Evolutionary conservation across 129 eudicot species (phyloP), one percentile per base, ranked within the genome.

Genomic region (Ambrosia artemisiifolia): DNA sequence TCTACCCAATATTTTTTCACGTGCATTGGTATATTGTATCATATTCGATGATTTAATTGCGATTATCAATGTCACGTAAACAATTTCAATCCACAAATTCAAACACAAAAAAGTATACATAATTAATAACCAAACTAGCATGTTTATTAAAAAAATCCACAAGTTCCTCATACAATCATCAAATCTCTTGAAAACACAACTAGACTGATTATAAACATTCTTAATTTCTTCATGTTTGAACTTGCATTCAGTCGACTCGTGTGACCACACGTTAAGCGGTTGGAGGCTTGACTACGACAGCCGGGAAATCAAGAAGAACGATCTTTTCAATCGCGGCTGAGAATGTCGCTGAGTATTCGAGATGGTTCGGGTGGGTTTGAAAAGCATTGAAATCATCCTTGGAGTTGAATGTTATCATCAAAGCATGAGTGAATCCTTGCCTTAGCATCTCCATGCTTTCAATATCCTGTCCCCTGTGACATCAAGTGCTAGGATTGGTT

Each of bases 381-480:
- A 85, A 94, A 11, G 84, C 84, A 18, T 67, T 70, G 72, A 82
- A 94, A 19, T 90, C 94, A 10, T 94, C 99, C 65, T 90, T 90
- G 78, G 77, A 84, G 63, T 66, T 72, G 79, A 94, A 94, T 77
- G 99, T 86, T 89, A 94, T 85, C 85, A 94, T 71, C 81, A 94
- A 78, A 44, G 96, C 95, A 81, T 90, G 99, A 4, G 96, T 94
- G 57, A 85, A 88, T 1, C 94, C 99, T 72, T 94, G 99, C 76
- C 88, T 90, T 0, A 90, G 84, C 89, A 90, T 88, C 63, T 94
- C 96, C 53, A 84, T 80, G 77, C 96, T 94, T 63, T 94, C 96
- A 57, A 84, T 70, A 65, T 94, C 99, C 42, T 82, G 32, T 43
- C 99, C 97, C 99, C 97, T 94, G 79, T 71, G 24, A 53, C 73